A percentile compares a stretch with the other conserved stretches of the same genome.
phyloP scores from a whole-genome alignment of 495 filamentous ascomycete species.

The Penicillium paradoxum region DNA sequence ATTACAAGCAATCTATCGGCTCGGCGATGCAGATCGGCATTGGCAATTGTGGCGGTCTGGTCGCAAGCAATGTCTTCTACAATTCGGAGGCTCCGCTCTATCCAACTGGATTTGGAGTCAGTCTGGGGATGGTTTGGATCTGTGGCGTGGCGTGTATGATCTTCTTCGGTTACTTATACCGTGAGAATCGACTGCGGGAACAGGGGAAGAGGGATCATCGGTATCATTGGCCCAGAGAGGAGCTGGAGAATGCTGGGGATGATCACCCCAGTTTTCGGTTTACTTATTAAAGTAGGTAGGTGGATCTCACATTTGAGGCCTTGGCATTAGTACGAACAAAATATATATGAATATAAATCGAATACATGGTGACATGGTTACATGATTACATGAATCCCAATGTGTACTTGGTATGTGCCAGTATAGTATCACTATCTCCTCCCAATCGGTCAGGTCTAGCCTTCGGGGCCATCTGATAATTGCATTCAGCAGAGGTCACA shows the following conservation, averaged over 20 bases:
- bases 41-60: slow-evolving; percentile 50
- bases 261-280: slow-evolving; percentile 55
- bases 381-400: no score
- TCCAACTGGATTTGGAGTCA: slow-evolving; percentile 44
- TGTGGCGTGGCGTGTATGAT: slow-evolving; percentile 37
- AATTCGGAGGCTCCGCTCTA: slow-evolving; percentile 45
- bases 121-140: slow-evolving; percentile 47
- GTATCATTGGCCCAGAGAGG: slow-evolving; percentile 37
- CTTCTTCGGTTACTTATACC: slow-evolving; percentile 40
- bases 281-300: slow-evolving; percentile 29
- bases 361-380: no score
- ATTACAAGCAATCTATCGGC: slow-evolving; percentile 53
- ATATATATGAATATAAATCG: no score
- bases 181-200: slow-evolving; percentile 53
- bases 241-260: slow-evolving; percentile 54
- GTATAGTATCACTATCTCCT: no score
- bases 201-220: slow-evolving; percentile 48
- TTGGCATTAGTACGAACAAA: no score
- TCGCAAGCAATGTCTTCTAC: slow-evolving; percentile 52
- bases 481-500: no score
- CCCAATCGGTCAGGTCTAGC: no score
- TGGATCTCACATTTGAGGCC: neutral
- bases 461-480: no score
- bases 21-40: slow-evolving; percentile 49
- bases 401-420: no score